Evolutionary conservation across 805 yeast genomes (phyloP), one percentile per base, ranked within the genome.

Genomic region (Candida verbasci): DNA sequence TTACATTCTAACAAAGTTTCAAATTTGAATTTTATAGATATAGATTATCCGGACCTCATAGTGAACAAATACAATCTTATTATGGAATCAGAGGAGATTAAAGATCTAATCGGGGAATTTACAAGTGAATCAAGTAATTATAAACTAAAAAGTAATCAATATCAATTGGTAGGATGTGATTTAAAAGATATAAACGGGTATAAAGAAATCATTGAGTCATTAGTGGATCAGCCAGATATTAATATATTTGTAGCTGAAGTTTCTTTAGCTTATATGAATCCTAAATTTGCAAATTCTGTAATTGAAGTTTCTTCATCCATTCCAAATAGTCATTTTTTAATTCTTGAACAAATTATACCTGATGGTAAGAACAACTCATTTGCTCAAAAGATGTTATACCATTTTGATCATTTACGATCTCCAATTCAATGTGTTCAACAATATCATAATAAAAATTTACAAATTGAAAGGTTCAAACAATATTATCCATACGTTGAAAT

Each of bases 231-330:
- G 21, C 4, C 10, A 3, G 5, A 26, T 6, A 58, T 71, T 4
- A 76, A 70, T 31, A 66, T 85, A 2, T 86, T 82, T 50, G 68
- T 86, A 26, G 91, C 94, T 1, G 95, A 85, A 53, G 94, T 86
- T 3, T 84, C 94, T 0, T 58, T 86, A 38, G 88, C 91, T 0
- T 86, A 85, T 53, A 85, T 86, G 93, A 63, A 69, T 25, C 80
- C 83, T 9, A 68, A 67, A 24, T 66, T 70, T 38, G 86, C 94
- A 5, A 80, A 86, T 50, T 65, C 69, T 2, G 72, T 86, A 6
- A 75, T 86, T 24, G 45, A 57, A 17, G 59, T 67, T 44, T 62
- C 78, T 2, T 62, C 80, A 3, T 51, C 60, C 2, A 56, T 76
- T 11, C 31, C 46, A 3, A 62, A 70, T 2, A 60, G 82, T 2